Conservation (phyloP, 148 eudicot species). For the Persicaria maculosa region DNA sequence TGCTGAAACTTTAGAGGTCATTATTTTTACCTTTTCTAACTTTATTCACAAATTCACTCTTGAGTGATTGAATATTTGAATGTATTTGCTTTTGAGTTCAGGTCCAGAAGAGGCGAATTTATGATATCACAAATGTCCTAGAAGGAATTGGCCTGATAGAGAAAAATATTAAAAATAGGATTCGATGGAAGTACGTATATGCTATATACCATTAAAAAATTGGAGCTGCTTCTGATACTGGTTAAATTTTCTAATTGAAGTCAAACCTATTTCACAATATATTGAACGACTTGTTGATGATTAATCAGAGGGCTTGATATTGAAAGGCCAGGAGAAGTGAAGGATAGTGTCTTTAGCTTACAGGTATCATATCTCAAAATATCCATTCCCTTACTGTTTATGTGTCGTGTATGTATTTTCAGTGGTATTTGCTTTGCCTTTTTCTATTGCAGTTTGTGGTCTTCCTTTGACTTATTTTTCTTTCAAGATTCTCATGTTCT, state of each 20-base stretch:
- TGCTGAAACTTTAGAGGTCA: conserved; percentile 88
- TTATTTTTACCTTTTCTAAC: background rate
- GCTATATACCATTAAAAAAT: background rate
- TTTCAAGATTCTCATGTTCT: background rate
- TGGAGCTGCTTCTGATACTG: background rate
- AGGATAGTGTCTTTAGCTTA: conserved; percentile 52
- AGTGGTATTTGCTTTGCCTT: background rate
- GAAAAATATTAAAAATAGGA: conserved; percentile 91
- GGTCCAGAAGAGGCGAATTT: conserved; percentile 98
- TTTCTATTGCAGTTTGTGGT: background rate
- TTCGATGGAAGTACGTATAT: conserved; percentile 90
- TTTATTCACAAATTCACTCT: conserved; percentile 12
- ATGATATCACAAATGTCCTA: conserved; percentile 95
- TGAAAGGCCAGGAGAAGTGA: conserved; percentile 70
- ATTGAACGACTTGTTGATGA: conserved; percentile 16
- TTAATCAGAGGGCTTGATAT: conserved; percentile 80
- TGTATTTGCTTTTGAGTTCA: conserved; percentile 24
- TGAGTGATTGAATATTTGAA: background rate
- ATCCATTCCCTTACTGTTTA: background rate
- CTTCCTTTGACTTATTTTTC: background rate
- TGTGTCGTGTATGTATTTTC: background rate
- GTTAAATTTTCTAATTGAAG: background rate
- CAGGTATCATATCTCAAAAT: conserved; percentile 44
- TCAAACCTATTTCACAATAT: conserved; percentile 8
- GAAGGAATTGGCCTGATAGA: conserved; percentile 98